Conservation (phyloP, 495 filamentous ascomycete species). For the Ramalina intermedia region DNA sequence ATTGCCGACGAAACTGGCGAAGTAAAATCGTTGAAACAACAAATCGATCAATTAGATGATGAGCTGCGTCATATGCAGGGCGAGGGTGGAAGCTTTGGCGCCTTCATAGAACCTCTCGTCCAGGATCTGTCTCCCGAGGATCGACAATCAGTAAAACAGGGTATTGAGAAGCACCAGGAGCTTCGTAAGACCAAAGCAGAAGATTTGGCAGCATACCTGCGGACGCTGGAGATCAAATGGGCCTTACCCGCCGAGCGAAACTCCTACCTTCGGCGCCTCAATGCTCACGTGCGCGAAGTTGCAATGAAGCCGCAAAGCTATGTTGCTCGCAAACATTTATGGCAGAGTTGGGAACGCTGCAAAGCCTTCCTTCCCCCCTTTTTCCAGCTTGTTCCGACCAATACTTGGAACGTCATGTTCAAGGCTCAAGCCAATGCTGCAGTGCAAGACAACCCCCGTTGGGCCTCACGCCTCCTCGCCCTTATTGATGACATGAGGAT, state of each 20-base stretch:
- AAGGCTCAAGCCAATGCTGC: constrained; percentile 24
- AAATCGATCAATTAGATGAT: constrained; percentile 36
- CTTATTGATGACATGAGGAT: constrained; percentile 48
- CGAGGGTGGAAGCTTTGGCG: constrained; percentile 18
- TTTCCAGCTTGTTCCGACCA: constrained; percentile 30
- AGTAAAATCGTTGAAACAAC: constrained; percentile 28
- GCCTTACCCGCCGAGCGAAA: constrained; percentile 11
- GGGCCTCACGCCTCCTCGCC: constrained; percentile 42
- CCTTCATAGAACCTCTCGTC: constrained; percentile 16
- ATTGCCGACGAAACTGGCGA: constrained; percentile 34
- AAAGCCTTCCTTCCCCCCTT: constrained; percentile 30
- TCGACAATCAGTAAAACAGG: constrained; percentile 1
- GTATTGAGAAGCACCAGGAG: neutral
- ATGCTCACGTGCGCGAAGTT: constrained; percentile 13
- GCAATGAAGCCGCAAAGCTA: constrained; percentile 5
- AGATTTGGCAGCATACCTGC: constrained; percentile 17
- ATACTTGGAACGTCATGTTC: constrained; percentile 43
- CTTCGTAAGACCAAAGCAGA: constrained; percentile 19
- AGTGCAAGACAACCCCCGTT: constrained; percentile 31
- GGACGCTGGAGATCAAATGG: constrained; percentile 13
- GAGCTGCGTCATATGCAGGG: constrained; percentile 34
- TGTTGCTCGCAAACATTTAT: constrained; percentile 19
- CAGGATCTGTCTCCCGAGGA: constrained; percentile 32
- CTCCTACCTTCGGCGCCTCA: constrained; percentile 13
- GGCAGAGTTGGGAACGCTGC: constrained; percentile 29